Conservation (phyloP, 2,329 filamentous ascomycete species). For the Aspergillus calidoustus region DNA sequence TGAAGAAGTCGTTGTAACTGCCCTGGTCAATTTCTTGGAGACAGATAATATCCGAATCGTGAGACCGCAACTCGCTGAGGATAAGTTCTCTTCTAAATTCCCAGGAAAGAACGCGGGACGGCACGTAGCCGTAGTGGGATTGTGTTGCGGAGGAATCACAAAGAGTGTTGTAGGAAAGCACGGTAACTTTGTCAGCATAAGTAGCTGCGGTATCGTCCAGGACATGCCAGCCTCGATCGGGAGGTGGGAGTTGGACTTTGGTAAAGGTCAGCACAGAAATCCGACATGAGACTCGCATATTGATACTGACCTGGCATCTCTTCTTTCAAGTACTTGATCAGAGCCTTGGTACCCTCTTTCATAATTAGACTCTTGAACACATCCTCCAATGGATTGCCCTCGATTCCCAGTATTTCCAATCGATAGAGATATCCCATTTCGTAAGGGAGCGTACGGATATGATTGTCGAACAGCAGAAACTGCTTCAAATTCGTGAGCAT, state of each 20-base stretch:
- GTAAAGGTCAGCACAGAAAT: neutral
- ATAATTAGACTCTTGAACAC: slow-evolving; percentile 80
- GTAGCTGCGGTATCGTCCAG: slow-evolving; percentile 60
- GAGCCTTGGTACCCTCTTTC: slow-evolving; percentile 82
- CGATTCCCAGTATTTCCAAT: slow-evolving; percentile 85
- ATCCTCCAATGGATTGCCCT: slow-evolving; percentile 83
- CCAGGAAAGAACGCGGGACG: slow-evolving; percentile 81
- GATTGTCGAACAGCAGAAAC: slow-evolving; percentile 87
- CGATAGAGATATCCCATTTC: slow-evolving; percentile 89
- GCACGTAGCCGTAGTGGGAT: slow-evolving; percentile 86
- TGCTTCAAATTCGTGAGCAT: slow-evolving; percentile 94
- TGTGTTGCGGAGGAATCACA: slow-evolving; percentile 91
- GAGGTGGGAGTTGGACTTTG: slow-evolving; percentile 76
- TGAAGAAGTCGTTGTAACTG: slow-evolving; percentile 89
- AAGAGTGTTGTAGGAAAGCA: slow-evolving; percentile 93
- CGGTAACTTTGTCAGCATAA: slow-evolving; percentile 71
- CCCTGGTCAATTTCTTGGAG: slow-evolving; percentile 93
- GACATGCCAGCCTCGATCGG: slow-evolving; percentile 76
- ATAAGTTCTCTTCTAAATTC: slow-evolving; percentile 83
- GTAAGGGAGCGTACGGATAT: slow-evolving; percentile 77
- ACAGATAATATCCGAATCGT: slow-evolving; percentile 87
- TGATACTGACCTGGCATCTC: slow-evolving; percentile 74
- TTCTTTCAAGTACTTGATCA: slow-evolving; percentile 83
- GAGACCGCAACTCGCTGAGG: slow-evolving; percentile 76
- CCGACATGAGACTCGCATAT: no score